Evolutionary conservation across 2,329 filamentous ascomycete species (phyloP).

Genomic region (Aotearoamyces nothofagi): DNA sequence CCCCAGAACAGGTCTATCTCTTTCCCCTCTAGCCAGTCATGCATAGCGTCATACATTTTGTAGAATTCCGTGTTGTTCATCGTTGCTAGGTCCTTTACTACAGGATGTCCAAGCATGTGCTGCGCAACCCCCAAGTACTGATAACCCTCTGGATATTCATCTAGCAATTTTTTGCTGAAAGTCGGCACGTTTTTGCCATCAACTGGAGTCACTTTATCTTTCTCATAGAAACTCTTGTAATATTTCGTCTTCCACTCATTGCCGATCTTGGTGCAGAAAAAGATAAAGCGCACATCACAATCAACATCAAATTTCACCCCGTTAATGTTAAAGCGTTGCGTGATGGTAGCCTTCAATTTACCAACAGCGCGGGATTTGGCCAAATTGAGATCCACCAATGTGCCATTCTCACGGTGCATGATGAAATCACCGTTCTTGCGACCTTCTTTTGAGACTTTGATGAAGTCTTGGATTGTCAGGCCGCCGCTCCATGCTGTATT

Average conservation of each 20-base stretch:
- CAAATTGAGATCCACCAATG: neutral
- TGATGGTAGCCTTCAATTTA: constrained; percentile 35
- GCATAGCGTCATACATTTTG: no score
- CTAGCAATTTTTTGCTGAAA: constrained; percentile 24
- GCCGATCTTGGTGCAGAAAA: constrained; percentile 25
- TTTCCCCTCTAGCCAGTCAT: no score
- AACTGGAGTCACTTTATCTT: constrained; percentile 32
- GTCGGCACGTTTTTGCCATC: constrained; percentile 25
- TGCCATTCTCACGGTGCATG: neutral
- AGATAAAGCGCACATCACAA: constrained; percentile 29
- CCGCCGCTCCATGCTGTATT: constrained; percentile 35
- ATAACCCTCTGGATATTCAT: constrained; percentile 27
- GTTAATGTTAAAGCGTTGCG: constrained; percentile 28
- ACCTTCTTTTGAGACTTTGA: constrained; percentile 22
- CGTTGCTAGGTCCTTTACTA: no score
- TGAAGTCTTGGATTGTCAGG: constrained; percentile 24
- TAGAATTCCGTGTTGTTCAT: no score
- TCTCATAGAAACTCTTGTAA: constrained; percentile 34
- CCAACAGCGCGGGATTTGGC: constrained; percentile 26
- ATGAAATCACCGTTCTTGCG: constrained; percentile 25
- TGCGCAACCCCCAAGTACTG: constrained; percentile 28
- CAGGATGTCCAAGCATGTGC: no score
- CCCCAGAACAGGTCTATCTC: no score
- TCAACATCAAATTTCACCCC: constrained; percentile 28
- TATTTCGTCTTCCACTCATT: constrained; percentile 27